These are phyloP conservation scores for Xylariaceae sp. DNA, from an alignment of 2,329 filamentous ascomycete genomes.

Conservation along the genomic window DNA sequence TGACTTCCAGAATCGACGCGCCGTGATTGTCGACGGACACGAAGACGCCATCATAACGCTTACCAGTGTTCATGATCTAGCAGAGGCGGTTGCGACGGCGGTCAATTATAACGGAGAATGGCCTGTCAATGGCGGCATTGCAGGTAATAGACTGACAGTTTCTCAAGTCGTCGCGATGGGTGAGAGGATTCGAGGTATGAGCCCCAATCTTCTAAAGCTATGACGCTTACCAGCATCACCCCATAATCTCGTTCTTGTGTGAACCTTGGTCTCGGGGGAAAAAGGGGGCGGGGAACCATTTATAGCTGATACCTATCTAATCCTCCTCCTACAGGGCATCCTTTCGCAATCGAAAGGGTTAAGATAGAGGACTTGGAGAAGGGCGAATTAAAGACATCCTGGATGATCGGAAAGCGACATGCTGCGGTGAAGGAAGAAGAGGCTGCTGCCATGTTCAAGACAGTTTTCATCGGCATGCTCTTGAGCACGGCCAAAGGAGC, in stretches of 20 bases:
- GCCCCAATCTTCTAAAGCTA: background rate
- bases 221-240: background rate
- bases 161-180: slow-evolving; percentile 38
- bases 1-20: slow-evolving; percentile 39
- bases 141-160: slow-evolving; percentile 34
- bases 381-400: slow-evolving; percentile 38
- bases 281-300: too few relatives aligned
- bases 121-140: slow-evolving; percentile 40
- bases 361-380: slow-evolving; percentile 43
- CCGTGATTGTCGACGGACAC: slow-evolving; percentile 39
- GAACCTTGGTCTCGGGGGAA: too few relatives aligned
- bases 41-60: slow-evolving; percentile 42
- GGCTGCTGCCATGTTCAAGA: slow-evolving; percentile 31
- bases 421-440: slow-evolving; percentile 33
- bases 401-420: slow-evolving; percentile 33
- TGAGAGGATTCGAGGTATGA: slow-evolving; percentile 38
- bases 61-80: slow-evolving; percentile 42
- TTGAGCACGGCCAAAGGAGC: slow-evolving; percentile 38
- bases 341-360: slow-evolving; percentile 43
- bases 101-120: slow-evolving; percentile 42
- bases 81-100: slow-evolving; percentile 35
- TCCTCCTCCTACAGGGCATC: too few relatives aligned
- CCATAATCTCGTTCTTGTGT: background rate
- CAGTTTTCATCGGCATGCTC: slow-evolving; percentile 40
- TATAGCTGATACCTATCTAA: too few relatives aligned